Percentiles rank a stretch among this genome's conserved stretches.
phyloP scores from a whole-genome alignment of 1,284 basidiomycete genomes.

The Ustilago vetiveriae region DNA sequence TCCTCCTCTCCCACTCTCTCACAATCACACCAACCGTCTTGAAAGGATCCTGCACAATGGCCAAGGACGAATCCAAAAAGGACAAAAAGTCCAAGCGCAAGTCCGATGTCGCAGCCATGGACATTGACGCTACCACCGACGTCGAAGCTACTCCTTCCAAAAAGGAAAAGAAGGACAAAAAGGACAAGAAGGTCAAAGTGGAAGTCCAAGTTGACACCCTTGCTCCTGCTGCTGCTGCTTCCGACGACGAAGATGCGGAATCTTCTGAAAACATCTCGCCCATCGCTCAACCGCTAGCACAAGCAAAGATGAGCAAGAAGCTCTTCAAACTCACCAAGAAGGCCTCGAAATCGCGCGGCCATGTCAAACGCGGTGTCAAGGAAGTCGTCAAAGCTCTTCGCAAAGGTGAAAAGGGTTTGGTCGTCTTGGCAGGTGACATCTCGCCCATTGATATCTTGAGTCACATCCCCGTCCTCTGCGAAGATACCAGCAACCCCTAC shows the following conservation, averaged over 20 bases:
- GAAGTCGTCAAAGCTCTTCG: constrained; percentile 66
- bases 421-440: constrained; percentile 95
- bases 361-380: constrained; percentile 67
- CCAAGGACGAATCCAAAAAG: constrained; percentile 59
- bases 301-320: constrained; percentile 62
- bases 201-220: constrained; percentile 13
- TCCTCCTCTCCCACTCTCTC: neutral
- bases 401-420: constrained; percentile 71
- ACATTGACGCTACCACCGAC: constrained; percentile 27
- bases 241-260: constrained; percentile 46
- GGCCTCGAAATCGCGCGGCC: constrained; percentile 64
- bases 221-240: constrained; percentile 15
- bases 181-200: constrained; percentile 53
- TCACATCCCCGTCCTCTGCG: constrained; percentile 91
- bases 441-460: constrained; percentile 98
- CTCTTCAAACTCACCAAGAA: constrained; percentile 67
- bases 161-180: constrained; percentile 55
- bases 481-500: constrained; percentile 94
- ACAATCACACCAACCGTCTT: too few species aligned
- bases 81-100: constrained; percentile 58
- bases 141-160: constrained; percentile 37
- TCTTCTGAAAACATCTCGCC: constrained; percentile 37
- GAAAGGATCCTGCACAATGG: too few species aligned
- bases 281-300: constrained; percentile 63
- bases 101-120: constrained; percentile 51